Evolutionary conservation across 1,139 yeast genomes (phyloP).

Genomic region (Blastobotrys raffinosifermentans): DNA sequence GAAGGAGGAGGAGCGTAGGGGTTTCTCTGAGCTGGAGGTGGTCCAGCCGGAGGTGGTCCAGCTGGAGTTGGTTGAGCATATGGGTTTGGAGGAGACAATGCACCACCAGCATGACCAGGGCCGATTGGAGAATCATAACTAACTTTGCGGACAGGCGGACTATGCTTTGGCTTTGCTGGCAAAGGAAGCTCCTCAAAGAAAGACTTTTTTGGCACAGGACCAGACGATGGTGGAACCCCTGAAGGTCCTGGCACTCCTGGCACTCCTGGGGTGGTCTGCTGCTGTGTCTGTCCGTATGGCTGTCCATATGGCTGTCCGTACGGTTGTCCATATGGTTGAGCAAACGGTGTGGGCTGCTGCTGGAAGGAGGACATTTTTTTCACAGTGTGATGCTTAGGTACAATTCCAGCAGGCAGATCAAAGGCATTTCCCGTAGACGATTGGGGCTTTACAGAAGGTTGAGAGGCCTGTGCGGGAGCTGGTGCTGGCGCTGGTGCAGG

Average conservation of each 20-base stretch:
- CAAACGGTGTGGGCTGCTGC: constrained; percentile 14
- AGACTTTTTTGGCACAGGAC: constrained; percentile 30
- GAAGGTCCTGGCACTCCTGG: constrained; percentile 5
- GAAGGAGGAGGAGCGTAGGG: constrained; percentile 13
- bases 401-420: constrained; percentile 65
- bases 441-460: constrained; percentile 6
- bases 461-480: background rate
- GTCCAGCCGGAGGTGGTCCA: constrained; percentile 1
- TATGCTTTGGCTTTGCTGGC: constrained; percentile 6
- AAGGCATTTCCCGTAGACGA: constrained; percentile 33
- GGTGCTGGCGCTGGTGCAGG: background rate
- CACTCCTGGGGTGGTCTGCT: constrained; percentile 2
- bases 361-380: constrained; percentile 11
- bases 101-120: too few relatives aligned
- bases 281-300: constrained; percentile 3
- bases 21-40: constrained; percentile 7
- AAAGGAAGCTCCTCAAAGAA: constrained; percentile 54
- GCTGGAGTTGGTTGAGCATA: constrained; percentile 1
- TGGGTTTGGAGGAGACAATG: background rate
- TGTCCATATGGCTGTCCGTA: constrained; percentile 7
- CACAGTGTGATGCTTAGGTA: constrained; percentile 35
- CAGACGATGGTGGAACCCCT: constrained; percentile 9
- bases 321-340: constrained; percentile 10
- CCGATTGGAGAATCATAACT: too few relatives aligned
- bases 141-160: background rate